A percentile compares a stretch with the other conserved stretches of the same genome.
Evolutionary conservation across 192 early-diverging fungal genomes (phyloP).

Genomic region (Coemansia furcata): DNA sequence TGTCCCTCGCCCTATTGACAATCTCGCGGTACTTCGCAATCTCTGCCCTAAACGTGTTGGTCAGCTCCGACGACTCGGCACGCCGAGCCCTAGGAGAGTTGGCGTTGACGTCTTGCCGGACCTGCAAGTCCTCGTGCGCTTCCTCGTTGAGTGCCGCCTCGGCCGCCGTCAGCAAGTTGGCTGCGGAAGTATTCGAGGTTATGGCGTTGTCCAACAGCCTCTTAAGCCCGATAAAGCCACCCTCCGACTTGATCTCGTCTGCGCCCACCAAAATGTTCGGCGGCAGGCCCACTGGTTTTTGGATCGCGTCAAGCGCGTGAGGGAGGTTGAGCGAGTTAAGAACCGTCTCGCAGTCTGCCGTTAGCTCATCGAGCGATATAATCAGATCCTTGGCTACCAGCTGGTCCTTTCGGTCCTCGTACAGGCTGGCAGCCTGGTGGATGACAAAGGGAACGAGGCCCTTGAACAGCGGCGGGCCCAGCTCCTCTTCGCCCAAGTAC

Average conservation of each 20-base stretch:
- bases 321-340: constrained; percentile 70
- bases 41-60: constrained; percentile 29
- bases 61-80: constrained; percentile 30
- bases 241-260: constrained; percentile 70
- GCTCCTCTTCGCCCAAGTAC: constrained; percentile 64
- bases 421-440: constrained; percentile 85
- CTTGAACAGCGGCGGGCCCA: constrained; percentile 75
- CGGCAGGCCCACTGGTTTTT: constrained; percentile 76
- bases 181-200: constrained; percentile 50
- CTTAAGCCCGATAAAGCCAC: constrained; percentile 64
- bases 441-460: constrained; percentile 87
- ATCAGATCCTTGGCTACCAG: constrained; percentile 68
- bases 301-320: constrained; percentile 65
- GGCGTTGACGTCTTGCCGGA: constrained; percentile 8
- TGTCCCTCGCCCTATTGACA: constrained; percentile 67
- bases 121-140: constrained; percentile 31
- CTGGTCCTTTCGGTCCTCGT: constrained; percentile 78
- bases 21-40: constrained; percentile 58
- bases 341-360: constrained; percentile 64
- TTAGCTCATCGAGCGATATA: constrained; percentile 64
- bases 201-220: constrained; percentile 62
- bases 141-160: constrained; percentile 40
- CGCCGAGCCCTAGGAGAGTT: constrained; percentile 13
- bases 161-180: constrained; percentile 61
- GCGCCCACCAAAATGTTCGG: constrained; percentile 66